Percentiles rank a stretch among this genome's conserved stretches.
These are phyloP conservation scores for Cordyceps tenuipes DNA, from an alignment of 2,329 filamentous ascomycete genomes.

Conservation along the genomic window DNA sequence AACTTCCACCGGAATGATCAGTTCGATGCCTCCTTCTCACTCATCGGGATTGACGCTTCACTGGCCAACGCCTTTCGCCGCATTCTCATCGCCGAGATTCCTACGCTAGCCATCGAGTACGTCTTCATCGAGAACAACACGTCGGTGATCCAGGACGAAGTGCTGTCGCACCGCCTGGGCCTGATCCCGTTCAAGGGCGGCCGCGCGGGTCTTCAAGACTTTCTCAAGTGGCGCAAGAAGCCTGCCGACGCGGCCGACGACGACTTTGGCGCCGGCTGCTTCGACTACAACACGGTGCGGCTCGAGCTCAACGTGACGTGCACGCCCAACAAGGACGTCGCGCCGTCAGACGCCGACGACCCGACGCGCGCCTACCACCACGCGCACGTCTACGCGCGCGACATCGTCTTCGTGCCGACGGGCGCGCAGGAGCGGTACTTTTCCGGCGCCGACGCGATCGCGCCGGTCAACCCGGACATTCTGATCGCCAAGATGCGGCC, in stretches of 20 bases:
- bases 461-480: constrained; percentile 82
- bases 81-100: constrained; percentile 90
- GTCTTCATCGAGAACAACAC: constrained; percentile 96
- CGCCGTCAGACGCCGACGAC: constrained; percentile 56
- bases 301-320: constrained; percentile 72
- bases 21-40: constrained; percentile 76
- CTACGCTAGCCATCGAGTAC: constrained; percentile 86
- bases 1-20: constrained; percentile 77
- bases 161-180: constrained; percentile 81
- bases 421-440: constrained; percentile 68
- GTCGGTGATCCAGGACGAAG: constrained; percentile 95
- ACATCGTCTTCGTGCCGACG: constrained; percentile 68
- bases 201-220: constrained; percentile 64
- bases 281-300: constrained; percentile 81
- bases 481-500: constrained; percentile 90
- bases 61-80: constrained; percentile 96
- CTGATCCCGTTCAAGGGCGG: constrained; percentile 82
- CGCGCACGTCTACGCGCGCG: constrained; percentile 71
- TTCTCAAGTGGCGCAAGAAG: constrained; percentile 75
- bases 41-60: constrained; percentile 84
- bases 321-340: constrained; percentile 66
- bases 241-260: constrained; percentile 53
- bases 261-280: constrained; percentile 48
- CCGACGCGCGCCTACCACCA: constrained; percentile 78
- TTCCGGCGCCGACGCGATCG: constrained; percentile 57